Evolutionary conservation across 441 rosid genomes (phyloP).

Genomic region (Gossypium gossypioides): DNA sequence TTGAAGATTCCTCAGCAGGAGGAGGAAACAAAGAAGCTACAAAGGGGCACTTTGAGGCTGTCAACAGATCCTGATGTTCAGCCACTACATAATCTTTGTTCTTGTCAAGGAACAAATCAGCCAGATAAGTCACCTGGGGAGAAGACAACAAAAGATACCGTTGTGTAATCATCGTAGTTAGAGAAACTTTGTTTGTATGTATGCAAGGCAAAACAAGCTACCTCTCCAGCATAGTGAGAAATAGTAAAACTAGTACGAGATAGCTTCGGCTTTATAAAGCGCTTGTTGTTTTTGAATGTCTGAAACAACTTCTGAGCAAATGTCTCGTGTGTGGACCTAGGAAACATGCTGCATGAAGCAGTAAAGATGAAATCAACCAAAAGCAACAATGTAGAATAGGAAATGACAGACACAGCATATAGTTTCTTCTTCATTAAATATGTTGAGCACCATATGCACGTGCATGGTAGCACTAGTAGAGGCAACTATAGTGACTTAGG

Average conservation of each 20-base stretch:
- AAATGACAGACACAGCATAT: background rate
- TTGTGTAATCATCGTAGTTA: constrained; percentile 5
- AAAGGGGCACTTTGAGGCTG: constrained; percentile 53
- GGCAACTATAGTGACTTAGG: background rate
- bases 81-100: constrained; percentile 76
- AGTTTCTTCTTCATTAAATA: background rate
- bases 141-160: constrained; percentile 12
- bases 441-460: background rate
- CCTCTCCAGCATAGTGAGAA: constrained; percentile 78
- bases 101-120: constrained; percentile 66
- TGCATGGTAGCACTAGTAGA: background rate
- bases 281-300: constrained; percentile 50
- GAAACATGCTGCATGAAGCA: constrained; percentile 57
- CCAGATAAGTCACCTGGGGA: constrained; percentile 55
- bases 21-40: constrained; percentile 59
- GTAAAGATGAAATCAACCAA: constrained; percentile 15
- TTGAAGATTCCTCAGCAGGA: constrained; percentile 60
- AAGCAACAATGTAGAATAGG: background rate
- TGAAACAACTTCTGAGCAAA: constrained; percentile 71
- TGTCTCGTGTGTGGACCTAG: constrained; percentile 65
- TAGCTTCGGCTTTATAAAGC: constrained; percentile 70
- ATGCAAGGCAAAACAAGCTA: constrained; percentile 16
- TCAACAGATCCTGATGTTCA: constrained; percentile 65
- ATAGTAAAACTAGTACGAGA: constrained; percentile 62
- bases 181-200: background rate